Percentiles rank a stretch among this genome's conserved stretches.
These are phyloP conservation scores for Stephanodiscus minutulus DNA, from an alignment of 108 stramenopile species.

Conservation along the genomic window DNA sequence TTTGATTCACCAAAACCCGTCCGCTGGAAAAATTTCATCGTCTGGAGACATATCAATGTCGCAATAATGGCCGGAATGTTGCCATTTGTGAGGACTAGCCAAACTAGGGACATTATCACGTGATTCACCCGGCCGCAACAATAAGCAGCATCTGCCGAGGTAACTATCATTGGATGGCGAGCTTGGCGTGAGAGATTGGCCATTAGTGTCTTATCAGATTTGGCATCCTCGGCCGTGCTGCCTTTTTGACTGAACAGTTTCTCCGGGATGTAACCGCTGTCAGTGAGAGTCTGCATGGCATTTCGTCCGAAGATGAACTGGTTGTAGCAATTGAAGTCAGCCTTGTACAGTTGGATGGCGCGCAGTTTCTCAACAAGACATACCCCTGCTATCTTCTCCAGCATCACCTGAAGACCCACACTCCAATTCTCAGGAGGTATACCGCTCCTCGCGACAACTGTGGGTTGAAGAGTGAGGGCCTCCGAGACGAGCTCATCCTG, in stretches of 20 bases:
- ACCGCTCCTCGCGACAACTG: background rate
- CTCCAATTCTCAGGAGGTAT: background rate
- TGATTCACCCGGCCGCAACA: background rate
- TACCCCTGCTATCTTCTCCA: background rate
- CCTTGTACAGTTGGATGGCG: background rate
- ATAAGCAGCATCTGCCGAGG: background rate
- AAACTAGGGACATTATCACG: background rate
- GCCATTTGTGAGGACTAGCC: background rate
- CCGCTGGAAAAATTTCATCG: background rate
- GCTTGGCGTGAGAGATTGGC: background rate
- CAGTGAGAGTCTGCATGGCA: background rate
- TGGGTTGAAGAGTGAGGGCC: background rate
- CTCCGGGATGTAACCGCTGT: background rate
- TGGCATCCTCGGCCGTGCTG: no score
- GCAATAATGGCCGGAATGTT: background rate
- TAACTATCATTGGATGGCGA: no score
- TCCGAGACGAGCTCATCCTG: background rate
- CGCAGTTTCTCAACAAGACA: background rate
- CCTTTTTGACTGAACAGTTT: no score
- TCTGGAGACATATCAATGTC: no score
- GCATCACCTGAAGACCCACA: background rate
- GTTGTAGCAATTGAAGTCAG: constrained; percentile 1
- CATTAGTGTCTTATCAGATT: background rate
- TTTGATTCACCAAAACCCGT: background rate
- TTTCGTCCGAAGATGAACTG: background rate